A percentile compares a stretch with the other conserved stretches of the same genome.
Conservation (phyloP, 2,329 filamentous ascomycete species). For the Diplodia mutila region DNA sequence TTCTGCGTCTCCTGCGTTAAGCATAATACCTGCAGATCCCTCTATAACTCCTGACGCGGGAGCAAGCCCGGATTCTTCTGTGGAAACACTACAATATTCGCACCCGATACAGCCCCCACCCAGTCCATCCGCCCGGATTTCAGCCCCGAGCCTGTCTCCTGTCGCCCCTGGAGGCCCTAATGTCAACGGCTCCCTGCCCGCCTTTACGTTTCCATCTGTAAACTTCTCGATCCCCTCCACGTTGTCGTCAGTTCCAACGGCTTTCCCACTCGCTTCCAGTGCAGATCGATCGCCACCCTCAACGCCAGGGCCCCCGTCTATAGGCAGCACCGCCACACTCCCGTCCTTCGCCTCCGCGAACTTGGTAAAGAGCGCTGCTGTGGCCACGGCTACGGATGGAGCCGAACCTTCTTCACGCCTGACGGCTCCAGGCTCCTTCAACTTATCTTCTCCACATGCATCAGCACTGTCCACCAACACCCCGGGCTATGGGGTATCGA, state of each 20-base stretch:
- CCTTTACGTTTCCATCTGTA: background rate
- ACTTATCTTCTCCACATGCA: slow-evolving; percentile 7
- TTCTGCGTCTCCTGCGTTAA: slow-evolving; percentile 21
- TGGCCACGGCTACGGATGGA: slow-evolving; percentile 9
- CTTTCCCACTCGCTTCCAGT: background rate
- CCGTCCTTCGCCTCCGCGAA: background rate
- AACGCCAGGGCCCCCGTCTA: background rate
- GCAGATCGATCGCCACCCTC: slow-evolving; percentile 3
- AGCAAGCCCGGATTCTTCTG: background rate
- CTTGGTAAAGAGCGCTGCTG: slow-evolving; percentile 13
- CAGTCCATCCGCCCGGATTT: background rate
- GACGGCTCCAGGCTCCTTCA: background rate
- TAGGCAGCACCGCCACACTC: slow-evolving; percentile 13
- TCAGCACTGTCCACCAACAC: background rate
- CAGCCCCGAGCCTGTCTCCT: slow-evolving; percentile 2
- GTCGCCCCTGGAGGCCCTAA: background rate
- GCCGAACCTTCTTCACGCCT: background rate
- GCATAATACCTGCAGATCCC: slow-evolving; percentile 18
- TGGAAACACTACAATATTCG: background rate
- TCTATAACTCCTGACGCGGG: background rate
- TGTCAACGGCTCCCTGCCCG: background rate
- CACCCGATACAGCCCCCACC: slow-evolving; percentile 8
- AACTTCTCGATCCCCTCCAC: background rate
- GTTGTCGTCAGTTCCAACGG: background rate
- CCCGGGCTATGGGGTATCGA: slow-evolving; percentile 11